These are phyloP conservation scores for Cavenderia fasciculata DNA, from an alignment of 78 protist genomes.

Conservation along the genomic window DNA sequence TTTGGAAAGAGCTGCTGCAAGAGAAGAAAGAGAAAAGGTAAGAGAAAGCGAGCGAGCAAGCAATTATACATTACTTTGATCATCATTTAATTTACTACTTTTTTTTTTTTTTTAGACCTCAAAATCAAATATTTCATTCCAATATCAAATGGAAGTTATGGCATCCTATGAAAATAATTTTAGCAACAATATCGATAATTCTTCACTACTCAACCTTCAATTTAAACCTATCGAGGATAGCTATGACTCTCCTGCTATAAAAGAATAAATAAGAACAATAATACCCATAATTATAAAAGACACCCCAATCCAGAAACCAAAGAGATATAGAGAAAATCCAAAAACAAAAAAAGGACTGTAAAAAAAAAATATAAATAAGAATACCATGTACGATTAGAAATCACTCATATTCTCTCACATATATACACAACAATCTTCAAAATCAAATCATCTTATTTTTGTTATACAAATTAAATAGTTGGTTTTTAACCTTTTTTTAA, in stretches of 20 bases:
- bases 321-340: not conserved
- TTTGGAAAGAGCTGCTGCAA: conserved; percentile 65
- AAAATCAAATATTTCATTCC: conserved; percentile 64
- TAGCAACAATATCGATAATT: not conserved
- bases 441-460: not conserved
- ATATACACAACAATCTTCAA: not conserved
- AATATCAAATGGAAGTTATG: conserved; percentile 76
- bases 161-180: conserved; percentile 53
- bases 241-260: conserved; percentile 24
- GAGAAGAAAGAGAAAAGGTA: conserved; percentile 78
- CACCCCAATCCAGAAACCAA: conserved; percentile 9
- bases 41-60: not conserved
- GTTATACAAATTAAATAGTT: not conserved
- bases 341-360: not conserved
- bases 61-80: too few species aligned
- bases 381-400: not conserved
- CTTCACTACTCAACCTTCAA: conserved; percentile 30
- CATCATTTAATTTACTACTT: too few species aligned
- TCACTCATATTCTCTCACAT: not conserved
- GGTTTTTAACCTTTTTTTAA: too few species aligned
- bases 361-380: not conserved
- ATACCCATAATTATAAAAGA: not conserved
- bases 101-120: not conserved
- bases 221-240: conserved; percentile 52
- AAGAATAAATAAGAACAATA: conserved; percentile 12